Evolutionary conservation across 352 stramenopile genomes (phyloP).

Genomic region (Globisporangium cystogenes): DNA sequence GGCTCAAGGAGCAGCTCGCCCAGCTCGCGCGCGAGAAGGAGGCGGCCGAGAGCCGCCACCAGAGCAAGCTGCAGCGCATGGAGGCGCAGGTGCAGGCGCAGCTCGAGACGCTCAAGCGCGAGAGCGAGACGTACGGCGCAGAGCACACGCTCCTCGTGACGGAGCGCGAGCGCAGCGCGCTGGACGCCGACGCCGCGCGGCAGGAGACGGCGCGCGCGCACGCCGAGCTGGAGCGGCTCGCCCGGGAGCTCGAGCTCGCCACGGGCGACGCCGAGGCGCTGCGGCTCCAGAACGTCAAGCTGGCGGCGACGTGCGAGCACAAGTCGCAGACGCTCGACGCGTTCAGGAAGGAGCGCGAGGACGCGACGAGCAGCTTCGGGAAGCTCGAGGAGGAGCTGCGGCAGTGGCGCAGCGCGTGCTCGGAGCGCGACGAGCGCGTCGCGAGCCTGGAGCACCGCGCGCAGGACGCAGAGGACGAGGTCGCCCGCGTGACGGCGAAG

Average conservation of each 20-base stretch:
- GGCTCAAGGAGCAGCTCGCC: constrained; percentile 28
- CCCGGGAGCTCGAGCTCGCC: constrained; percentile 39
- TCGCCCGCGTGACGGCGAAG: constrained; percentile 30
- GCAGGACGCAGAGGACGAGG: constrained; percentile 36
- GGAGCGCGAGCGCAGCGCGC: constrained; percentile 43
- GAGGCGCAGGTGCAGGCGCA: constrained; percentile 54
- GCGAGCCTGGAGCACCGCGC: constrained; percentile 40
- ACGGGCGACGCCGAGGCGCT: constrained; percentile 31
- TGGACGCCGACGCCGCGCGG: constrained; percentile 42
- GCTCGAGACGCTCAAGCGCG: constrained; percentile 39
- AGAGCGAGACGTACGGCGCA: constrained; percentile 49
- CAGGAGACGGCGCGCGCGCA: constrained; percentile 41
- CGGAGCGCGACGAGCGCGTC: constrained; percentile 31
- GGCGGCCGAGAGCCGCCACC: constrained; percentile 28
- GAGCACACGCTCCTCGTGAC: constrained; percentile 41
- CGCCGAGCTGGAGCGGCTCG: constrained; percentile 41
- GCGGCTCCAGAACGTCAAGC: constrained; percentile 50
- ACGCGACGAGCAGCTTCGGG: constrained; percentile 30
- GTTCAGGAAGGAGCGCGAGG: constrained; percentile 41
- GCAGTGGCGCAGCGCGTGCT: constrained; percentile 30
- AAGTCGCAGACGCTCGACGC: constrained; percentile 43
- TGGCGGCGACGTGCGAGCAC: constrained; percentile 46
- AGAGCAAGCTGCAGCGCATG: constrained; percentile 48
- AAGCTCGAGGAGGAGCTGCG: constrained; percentile 40
- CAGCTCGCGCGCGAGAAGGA: constrained; percentile 41